phyloP scores from a whole-genome alignment of 2,329 filamentous ascomycete genomes.

The Xylaria sp. region DNA sequence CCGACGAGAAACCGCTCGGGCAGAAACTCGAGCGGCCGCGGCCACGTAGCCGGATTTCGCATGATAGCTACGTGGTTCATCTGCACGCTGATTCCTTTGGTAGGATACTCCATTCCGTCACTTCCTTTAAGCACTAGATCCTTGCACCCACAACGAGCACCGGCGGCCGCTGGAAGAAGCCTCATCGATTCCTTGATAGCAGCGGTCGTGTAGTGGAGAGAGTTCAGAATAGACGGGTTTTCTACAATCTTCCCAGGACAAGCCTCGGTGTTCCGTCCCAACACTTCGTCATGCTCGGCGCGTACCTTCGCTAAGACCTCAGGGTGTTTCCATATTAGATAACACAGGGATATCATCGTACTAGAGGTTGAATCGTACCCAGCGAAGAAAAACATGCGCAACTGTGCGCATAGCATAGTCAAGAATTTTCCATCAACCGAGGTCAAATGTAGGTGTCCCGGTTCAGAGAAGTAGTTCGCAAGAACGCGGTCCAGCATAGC shows the following conservation, averaged over 20 bases:
- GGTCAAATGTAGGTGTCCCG: conserved; percentile 27
- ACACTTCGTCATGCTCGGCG: conserved; percentile 57
- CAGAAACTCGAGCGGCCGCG: conserved; percentile 50
- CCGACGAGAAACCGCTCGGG: conserved; percentile 53
- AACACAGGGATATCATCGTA: conserved; percentile 41
- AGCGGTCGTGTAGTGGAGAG: conserved; percentile 58
- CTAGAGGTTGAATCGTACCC: conserved; percentile 48
- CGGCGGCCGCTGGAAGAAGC: conserved; percentile 57
- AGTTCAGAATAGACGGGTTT: conserved; percentile 54
- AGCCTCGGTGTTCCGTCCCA: conserved; percentile 49
- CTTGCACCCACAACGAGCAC: conserved; percentile 46
- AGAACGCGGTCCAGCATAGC: conserved; percentile 44
- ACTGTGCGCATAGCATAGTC: conserved; percentile 39
- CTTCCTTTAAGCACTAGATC: conserved; percentile 50
- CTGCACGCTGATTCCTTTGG: conserved; percentile 51
- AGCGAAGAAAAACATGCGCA: conserved; percentile 47
- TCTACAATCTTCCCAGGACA: conserved; percentile 47
- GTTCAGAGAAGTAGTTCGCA: conserved; percentile 39
- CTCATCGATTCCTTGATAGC: conserved; percentile 62
- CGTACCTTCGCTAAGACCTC: conserved; percentile 38
- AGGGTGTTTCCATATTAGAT: conserved; percentile 41
- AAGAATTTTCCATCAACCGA: conserved; percentile 38
- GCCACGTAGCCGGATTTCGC: conserved; percentile 49
- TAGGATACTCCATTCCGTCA: conserved; percentile 51
- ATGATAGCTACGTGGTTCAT: conserved; percentile 47